Evolutionary conservation across 306 rosid genomes (phyloP).

Genomic region (barrel medic (Medicago truncatula)): MtrunA17r5.0-ANR NC_053049.1:35588001-35588500

Average conservation of each 20-base stretch:
- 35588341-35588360: conserved; percentile 47
- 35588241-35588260: conserved; percentile 54
- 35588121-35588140: conserved; percentile 35
- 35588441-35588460: conserved; percentile 25
- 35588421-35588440: conserved; percentile 37
- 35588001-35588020: conserved; percentile 33
- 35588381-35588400: conserved; percentile 42
- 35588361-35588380: conserved; percentile 42
- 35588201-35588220: conserved; percentile 28
- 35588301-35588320: conserved; percentile 41
- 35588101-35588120: conserved; percentile 30
- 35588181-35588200: conserved; percentile 24
- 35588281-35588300: conserved; percentile 45
- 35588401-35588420: conserved; percentile 60
- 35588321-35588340: conserved; percentile 48
- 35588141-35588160: conserved; percentile 18
- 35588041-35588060: conserved; percentile 37
- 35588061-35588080: conserved; percentile 8
- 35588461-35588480: neutral
- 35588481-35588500: neutral
- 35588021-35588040: conserved; percentile 35
- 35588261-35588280: conserved; percentile 48
- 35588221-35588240: conserved; percentile 57
- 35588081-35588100: conserved; percentile 1
- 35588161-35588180: conserved; percentile 32